Evolutionary conservation across 164 flowering plant species (phyloP), one percentile per base, ranked within the genome.

Genomic region (grape (Vitis vinifera)): DNA sequence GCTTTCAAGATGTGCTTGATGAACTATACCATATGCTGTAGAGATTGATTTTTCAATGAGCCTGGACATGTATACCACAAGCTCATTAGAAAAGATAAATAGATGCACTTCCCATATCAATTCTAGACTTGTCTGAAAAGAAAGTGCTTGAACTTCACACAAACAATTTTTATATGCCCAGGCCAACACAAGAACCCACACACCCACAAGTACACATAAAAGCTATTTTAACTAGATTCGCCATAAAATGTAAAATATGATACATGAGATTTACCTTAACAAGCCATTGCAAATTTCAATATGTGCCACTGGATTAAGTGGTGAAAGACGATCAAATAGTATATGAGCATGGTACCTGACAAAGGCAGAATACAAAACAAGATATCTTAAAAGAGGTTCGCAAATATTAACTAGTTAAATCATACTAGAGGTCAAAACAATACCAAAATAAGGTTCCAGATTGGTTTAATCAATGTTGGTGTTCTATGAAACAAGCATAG

Each of bases 271-370:
- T 72, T 87, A 96, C 99, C 99, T 92, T 71, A 96, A 88, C 76
- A 96, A 83, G 16, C 92, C 89, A 69, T 84, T 63, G 73, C 97
- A 91, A 65, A 96, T 93, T 76, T 85, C 84, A 74, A 71, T 60
- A 81, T 93, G 96, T 48, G 91, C 98, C 65, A 89, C 97, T 0
- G 98, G 97, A 84, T 88, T 89, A 59, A 93, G 88, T 9, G 89
- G 83, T 15, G 95, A 84, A 10, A 96, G 91, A 16, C 97, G 97
- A 49, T 87, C 88, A 73, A 96, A 88, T 44, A 96, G 77, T 50
- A 88, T 72, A 69, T 86, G 81, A 31, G 98, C 95, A 83, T 96
- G 98, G 73, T 73, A 84, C 99, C 98, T 96, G 93, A 49, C 59
- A 76, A 73, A 56, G 44, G 29, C 66, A 59, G 23, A 58, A 62